These are phyloP conservation scores for Gigaspora rosea DNA, from an alignment of 192 early-diverging fungal genomes.

Conservation along the genomic window DNA sequence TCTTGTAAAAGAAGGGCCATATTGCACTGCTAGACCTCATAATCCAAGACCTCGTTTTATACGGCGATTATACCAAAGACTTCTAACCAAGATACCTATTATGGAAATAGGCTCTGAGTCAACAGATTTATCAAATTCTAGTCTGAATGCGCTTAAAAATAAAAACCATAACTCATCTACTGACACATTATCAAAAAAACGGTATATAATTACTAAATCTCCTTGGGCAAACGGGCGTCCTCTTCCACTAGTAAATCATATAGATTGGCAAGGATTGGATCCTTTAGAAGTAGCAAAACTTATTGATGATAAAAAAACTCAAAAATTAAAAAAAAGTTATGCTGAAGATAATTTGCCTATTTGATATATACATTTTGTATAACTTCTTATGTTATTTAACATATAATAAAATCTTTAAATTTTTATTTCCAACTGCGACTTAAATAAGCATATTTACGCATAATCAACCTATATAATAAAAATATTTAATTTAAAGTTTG, in stretches of 20 bases:
- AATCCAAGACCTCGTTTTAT: conserved; percentile 24
- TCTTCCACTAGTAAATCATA: conserved; percentile 5
- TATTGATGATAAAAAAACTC: not conserved
- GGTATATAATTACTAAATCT: conserved; percentile 14
- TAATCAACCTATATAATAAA: no score
- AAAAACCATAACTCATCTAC: not conserved
- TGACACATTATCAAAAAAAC: not conserved
- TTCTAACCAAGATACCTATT: conserved; percentile 13
- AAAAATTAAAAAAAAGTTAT: not conserved
- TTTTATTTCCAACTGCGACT: no score
- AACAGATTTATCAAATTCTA: not conserved
- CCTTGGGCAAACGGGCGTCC: conserved; percentile 20
- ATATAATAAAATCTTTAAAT: no score
- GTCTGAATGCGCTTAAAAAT: not conserved
- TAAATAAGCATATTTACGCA: no score
- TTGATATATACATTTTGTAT: no score
- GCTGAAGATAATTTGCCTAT: no score
- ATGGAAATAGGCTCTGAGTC: not conserved
- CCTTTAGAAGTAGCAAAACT: not conserved
- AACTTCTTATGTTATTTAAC: no score
- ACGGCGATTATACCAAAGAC: conserved; percentile 20
- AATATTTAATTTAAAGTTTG: no score
- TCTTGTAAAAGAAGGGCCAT: conserved; percentile 1
- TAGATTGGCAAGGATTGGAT: conserved; percentile 25
- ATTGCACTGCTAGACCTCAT: conserved; percentile 18